These are phyloP conservation scores for Rachicladosporium sp. DNA, from an alignment of 2,329 filamentous ascomycete species.

Conservation along the genomic window DNA sequence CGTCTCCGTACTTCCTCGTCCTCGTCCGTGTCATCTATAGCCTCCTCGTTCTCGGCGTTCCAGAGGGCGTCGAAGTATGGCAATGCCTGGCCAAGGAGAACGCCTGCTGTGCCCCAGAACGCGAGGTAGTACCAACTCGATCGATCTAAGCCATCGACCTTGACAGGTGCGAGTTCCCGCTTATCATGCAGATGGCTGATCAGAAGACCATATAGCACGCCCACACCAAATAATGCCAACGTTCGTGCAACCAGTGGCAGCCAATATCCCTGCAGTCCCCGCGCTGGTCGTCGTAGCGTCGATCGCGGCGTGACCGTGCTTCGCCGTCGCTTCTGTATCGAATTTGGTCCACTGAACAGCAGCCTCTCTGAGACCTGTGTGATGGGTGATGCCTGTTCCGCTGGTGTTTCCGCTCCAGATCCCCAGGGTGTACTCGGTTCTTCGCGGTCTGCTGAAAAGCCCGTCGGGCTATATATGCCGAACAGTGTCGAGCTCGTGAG, in stretches of 20 bases:
- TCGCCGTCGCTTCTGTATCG: constrained; percentile 11
- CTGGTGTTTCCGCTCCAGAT: constrained; percentile 39
- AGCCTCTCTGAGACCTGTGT: constrained; percentile 3
- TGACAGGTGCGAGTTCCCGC: constrained; percentile 50
- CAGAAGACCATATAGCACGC: constrained; percentile 69
- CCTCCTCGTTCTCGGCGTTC: constrained; percentile 40
- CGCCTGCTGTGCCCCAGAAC: constrained; percentile 72
- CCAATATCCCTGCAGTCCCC: constrained; percentile 16
- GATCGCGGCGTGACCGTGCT: constrained; percentile 14
- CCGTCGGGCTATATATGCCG: constrained; percentile 72
- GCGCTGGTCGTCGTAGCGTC: constrained; percentile 8
- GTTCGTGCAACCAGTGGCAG: constrained; percentile 31
- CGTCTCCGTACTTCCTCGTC: constrained; percentile 5
- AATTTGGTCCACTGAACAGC: constrained; percentile 12
- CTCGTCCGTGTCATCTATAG: constrained; percentile 8
- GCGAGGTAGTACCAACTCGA: constrained; percentile 55
- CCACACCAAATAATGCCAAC: constrained; percentile 61
- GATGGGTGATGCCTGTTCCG: not conserved
- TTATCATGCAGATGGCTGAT: constrained; percentile 68
- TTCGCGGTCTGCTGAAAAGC: constrained; percentile 44
- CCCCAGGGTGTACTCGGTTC: constrained; percentile 50
- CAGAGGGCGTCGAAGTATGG: constrained; percentile 75
- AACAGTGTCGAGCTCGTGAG: constrained; percentile 80
- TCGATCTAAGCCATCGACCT: constrained; percentile 44
- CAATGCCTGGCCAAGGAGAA: constrained; percentile 64